A percentile compares a stretch with the other conserved stretches of the same genome.
phyloP scores from a whole-genome alignment of 495 filamentous ascomycete species.

The Aspergillus leporis region DNA sequence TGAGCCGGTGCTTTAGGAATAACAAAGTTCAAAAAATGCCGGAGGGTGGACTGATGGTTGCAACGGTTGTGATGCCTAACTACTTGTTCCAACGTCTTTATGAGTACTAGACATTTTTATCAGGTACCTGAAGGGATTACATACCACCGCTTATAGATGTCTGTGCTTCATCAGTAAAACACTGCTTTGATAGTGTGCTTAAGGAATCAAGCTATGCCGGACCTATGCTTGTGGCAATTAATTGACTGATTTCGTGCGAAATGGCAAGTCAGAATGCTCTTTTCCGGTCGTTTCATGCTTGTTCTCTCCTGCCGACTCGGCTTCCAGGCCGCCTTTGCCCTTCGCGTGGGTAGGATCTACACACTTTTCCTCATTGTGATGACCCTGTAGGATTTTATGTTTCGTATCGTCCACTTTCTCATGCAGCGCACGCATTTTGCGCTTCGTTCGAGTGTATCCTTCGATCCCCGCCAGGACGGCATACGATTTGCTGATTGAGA shows the following conservation, averaged over 20 bases:
- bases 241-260: not conserved
- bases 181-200: no score
- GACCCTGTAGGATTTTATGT: conserved; percentile 15
- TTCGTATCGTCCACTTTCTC: conserved; percentile 32
- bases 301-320: not conserved
- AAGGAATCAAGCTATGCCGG: no score
- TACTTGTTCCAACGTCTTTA: no score
- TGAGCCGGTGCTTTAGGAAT: no score
- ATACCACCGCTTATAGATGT: no score
- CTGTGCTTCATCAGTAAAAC: no score
- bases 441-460: conserved; percentile 64
- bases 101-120: no score
- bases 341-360: not conserved
- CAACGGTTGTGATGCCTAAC: no score
- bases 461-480: conserved; percentile 81
- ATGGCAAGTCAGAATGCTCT: not conserved
- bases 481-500: conserved; percentile 78
- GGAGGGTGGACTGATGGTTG: no score
- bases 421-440: conserved; percentile 54
- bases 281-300: not conserved
- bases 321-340: not conserved
- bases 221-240: not conserved
- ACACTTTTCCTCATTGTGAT: not conserved
- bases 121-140: no score
- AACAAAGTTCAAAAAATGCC: no score